Evolutionary conservation across 176 grass and related monocot species (phyloP).

Genomic region (Canna indica): DNA sequence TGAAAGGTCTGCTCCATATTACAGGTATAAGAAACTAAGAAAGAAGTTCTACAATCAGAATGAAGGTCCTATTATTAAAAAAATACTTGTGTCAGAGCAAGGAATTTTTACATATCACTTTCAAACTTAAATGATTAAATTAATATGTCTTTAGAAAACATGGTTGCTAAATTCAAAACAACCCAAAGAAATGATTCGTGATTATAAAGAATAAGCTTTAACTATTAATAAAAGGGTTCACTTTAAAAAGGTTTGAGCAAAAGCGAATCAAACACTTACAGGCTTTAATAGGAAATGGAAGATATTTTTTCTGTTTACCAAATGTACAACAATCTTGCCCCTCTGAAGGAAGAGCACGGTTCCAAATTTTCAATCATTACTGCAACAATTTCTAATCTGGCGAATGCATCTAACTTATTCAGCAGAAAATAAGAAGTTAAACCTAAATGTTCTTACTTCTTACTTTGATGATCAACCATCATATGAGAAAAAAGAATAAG

Average conservation of each 20-base stretch:
- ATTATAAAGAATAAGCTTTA: background rate
- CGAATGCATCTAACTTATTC: background rate
- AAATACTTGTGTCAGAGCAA: background rate
- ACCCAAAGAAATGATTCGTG: background rate
- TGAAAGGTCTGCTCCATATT: constrained; percentile 46
- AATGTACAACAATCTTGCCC: background rate
- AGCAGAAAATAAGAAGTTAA: background rate
- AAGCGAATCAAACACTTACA: background rate
- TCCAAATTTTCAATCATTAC: background rate
- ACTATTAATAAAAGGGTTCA: background rate
- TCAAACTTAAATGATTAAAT: background rate
- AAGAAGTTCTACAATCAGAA: background rate
- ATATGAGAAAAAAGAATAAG: background rate
- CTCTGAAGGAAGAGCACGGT: background rate
- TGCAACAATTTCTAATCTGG: background rate
- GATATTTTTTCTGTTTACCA: background rate
- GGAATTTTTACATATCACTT: background rate
- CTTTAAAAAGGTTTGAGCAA: background rate
- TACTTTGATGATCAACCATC: background rate
- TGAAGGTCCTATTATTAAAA: background rate
- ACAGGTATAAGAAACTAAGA: background rate
- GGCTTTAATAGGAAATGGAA: background rate
- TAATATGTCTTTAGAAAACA: background rate
- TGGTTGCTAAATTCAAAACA: background rate
- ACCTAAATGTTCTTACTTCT: too few species aligned